phyloP scores from a whole-genome alignment of 2,329 filamentous ascomycete genomes.

The Beauveria scarabaeidicola region DNA sequence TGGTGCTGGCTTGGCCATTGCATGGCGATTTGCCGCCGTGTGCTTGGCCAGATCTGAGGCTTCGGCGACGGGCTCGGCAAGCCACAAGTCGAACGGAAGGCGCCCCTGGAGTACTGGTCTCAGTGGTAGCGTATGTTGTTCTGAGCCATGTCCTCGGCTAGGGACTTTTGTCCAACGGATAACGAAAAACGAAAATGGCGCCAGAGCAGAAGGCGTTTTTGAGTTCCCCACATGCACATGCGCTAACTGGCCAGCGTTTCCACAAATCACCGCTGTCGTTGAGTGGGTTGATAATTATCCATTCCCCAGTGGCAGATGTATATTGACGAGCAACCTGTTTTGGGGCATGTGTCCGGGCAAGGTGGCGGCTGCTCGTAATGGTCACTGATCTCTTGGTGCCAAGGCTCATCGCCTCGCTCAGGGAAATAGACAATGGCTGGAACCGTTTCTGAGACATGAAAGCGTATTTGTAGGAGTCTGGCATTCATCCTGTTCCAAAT shows the following conservation, averaged over 20 bases:
- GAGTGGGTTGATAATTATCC: neutral
- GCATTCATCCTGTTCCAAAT: too few relatives aligned
- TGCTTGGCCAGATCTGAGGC: slow-evolving; percentile 8
- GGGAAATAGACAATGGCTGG: too few relatives aligned
- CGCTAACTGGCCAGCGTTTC: neutral
- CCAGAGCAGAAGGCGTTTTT: neutral
- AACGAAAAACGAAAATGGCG: neutral
- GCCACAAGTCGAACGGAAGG: neutral
- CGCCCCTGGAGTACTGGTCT: too few relatives aligned
- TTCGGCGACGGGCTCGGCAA: neutral
- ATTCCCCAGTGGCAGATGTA: neutral
- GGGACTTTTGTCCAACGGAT: neutral
- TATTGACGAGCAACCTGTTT: neutral
- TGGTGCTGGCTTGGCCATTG: slow-evolving; percentile 7
- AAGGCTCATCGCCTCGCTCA: too few relatives aligned
- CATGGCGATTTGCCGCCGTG: slow-evolving; percentile 6
- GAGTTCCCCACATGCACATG: neutral
- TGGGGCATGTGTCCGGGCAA: neutral
- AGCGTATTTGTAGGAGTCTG: too few relatives aligned
- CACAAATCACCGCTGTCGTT: neutral
- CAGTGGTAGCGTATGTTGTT: neutral
- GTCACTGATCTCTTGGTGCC: too few relatives aligned
- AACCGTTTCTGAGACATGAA: too few relatives aligned
- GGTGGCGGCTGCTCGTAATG: too few relatives aligned
- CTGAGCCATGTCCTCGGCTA: neutral